Evolutionary conservation across 2,329 filamentous ascomycete species (phyloP).

Genomic region (Beauveria bassiana): DNA sequence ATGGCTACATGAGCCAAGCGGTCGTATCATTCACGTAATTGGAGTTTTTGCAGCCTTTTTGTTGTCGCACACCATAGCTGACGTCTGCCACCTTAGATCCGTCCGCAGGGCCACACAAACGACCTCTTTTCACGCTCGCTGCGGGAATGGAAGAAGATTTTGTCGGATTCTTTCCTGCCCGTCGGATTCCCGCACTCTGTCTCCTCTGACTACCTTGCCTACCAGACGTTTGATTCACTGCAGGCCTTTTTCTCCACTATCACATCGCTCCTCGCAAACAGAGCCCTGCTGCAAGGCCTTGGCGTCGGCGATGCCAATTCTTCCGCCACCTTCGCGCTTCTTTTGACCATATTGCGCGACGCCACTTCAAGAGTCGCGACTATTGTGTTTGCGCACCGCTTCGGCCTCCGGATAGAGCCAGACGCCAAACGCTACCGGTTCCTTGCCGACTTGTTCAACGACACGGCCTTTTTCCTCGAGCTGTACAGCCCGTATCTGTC

Average conservation of each 20-base stretch:
- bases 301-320: slow-evolving; percentile 76
- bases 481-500: slow-evolving; percentile 70
- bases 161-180: slow-evolving; percentile 70
- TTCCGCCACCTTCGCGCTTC: slow-evolving; percentile 70
- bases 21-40: slow-evolving; percentile 21
- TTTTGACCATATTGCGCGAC: slow-evolving; percentile 77
- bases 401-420: slow-evolving; percentile 76
- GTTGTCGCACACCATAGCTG: background rate
- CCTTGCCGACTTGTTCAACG: slow-evolving; percentile 82
- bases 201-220: slow-evolving; percentile 74
- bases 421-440: slow-evolving; percentile 89
- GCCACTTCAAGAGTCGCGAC: slow-evolving; percentile 75
- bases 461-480: slow-evolving; percentile 78
- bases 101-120: slow-evolving; percentile 14
- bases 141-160: slow-evolving; percentile 29
- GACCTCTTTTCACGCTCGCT: slow-evolving; percentile 22
- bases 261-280: slow-evolving; percentile 68
- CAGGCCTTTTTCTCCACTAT: slow-evolving; percentile 82
- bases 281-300: slow-evolving; percentile 72
- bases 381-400: slow-evolving; percentile 75
- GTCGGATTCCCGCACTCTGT: slow-evolving; percentile 85
- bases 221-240: slow-evolving; percentile 63
- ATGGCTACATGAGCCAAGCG: slow-evolving; percentile 26
- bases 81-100: background rate
- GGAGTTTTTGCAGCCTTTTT: no score